Base-by-base conservation (phyloP, 2,329 filamentous ascomycete species). In the Verticillium isaacii region DNA sequence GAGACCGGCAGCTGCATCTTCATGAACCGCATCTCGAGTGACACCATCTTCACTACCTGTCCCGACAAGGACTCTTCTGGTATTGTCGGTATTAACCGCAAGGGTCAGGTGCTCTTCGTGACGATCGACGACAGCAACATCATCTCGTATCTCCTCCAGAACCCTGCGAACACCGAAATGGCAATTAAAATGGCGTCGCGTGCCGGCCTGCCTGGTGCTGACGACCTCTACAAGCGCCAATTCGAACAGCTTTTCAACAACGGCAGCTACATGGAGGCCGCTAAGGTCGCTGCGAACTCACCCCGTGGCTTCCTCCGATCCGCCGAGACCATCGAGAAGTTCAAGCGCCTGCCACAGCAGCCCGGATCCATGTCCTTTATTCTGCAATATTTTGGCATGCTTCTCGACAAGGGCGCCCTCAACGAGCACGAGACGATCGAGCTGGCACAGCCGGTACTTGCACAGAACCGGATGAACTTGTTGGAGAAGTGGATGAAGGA, bases 1-100 rank as follows among this genome's bases (percentile, higher is more conserved):
- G 96, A 99, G 81, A 95, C 91, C 8, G 96, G 92, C 62, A 91
- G 90, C 14, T 96, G 92, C 75, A 95, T 99, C 74, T 99, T 97
- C 85, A 96, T 99, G 93, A 99, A 99, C 84, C 90, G 96, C 70
- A 99, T 99, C 72, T 99, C 95, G 37, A 97, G 93, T 81, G 95
- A 99, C 74, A 99, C 95, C 32, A 98, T 99, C 74, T 99, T 99
- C 80, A 96, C 94, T 32, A 97, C 93, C 23, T 90, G 92, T 56
- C 81, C 89, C 39, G 95, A 99, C 74, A 85, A 85, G 60, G 89
- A 93, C 25, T 96, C 92, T 19, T 87, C 89, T 56, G 96, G 96
- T 69, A 90, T 99, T 65, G 85, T 99, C 60, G 93, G 92, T 69
- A 94, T 99, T 74, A 99, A 99, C 81, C 89, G 96, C 72, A 97